phyloP scores from a whole-genome alignment of 306 rosid species.

The Oxytropis ochrocephala region DNA sequence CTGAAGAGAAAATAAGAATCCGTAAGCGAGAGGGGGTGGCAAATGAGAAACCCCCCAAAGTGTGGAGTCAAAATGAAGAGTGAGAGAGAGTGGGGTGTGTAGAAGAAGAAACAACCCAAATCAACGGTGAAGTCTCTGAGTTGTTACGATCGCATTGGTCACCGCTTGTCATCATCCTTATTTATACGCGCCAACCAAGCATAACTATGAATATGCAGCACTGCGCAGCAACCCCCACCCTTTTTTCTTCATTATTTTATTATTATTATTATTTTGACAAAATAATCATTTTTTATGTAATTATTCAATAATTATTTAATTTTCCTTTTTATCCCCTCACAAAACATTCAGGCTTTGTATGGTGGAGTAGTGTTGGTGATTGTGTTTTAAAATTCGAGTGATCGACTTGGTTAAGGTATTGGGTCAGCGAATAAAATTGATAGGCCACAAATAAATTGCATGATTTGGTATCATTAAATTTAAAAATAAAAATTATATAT shows the following conservation, averaged over 20 bases:
- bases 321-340: too few relatives aligned
- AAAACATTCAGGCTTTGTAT: too few relatives aligned
- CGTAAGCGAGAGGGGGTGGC: not conserved
- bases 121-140: slow-evolving; percentile 24
- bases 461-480: too few relatives aligned
- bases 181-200: slow-evolving; percentile 26
- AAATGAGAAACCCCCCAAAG: slow-evolving; percentile 22
- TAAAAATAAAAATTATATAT: too few relatives aligned
- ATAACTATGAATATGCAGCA: not conserved
- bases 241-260: not conserved
- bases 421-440: too few relatives aligned
- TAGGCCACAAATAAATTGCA: too few relatives aligned
- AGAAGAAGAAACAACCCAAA: slow-evolving; percentile 17
- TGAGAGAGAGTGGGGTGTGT: not conserved
- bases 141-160: slow-evolving; percentile 27
- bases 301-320: too few relatives aligned
- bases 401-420: too few relatives aligned
- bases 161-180: not conserved
- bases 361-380: too few relatives aligned
- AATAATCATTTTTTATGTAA: too few relatives aligned
- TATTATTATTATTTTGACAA: not conserved
- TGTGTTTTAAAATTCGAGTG: too few relatives aligned
- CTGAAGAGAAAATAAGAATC: slow-evolving; percentile 12
- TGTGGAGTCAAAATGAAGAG: slow-evolving; percentile 28
- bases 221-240: not conserved